Conservation (phyloP, 2,329 filamentous ascomycete species). For the Camillea tinctor region DNA sequence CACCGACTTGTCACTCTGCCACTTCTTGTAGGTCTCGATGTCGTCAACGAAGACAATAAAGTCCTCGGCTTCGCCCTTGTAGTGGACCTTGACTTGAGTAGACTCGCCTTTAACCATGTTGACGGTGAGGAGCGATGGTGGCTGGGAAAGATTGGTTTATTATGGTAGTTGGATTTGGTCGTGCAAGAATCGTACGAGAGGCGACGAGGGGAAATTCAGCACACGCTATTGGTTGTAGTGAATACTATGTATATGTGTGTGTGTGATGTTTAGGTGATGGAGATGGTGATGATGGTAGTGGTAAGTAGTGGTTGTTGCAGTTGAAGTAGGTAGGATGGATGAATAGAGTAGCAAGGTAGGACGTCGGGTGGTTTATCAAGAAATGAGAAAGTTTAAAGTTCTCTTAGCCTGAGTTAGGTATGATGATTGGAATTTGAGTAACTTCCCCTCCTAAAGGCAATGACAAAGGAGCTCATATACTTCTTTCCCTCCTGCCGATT, state of each 20-base stretch:
- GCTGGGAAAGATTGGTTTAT: neutral
- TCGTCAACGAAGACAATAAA: slow-evolving; percentile 62
- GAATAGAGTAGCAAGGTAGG: neutral
- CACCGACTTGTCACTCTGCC: slow-evolving; percentile 75
- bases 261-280: neutral
- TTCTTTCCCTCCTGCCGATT: neutral
- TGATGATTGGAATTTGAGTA: slow-evolving; percentile 1
- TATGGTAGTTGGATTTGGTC: too few species aligned
- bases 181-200: too few species aligned
- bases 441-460: slow-evolving; percentile 10
- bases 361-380: neutral
- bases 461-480: neutral
- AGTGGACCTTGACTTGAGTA: slow-evolving; percentile 75
- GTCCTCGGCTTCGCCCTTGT: slow-evolving; percentile 67
- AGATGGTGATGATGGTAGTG: neutral
- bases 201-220: neutral
- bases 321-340: neutral
- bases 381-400: neutral
- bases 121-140: slow-evolving; percentile 18
- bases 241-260: too few species aligned
- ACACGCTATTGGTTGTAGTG: neutral
- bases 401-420: neutral
- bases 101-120: slow-evolving; percentile 73
- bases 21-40: slow-evolving; percentile 68
- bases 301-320: neutral